Conservation (phyloP, 1,284 basidiomycete species). For the Sporisorium graminicola region DNA sequence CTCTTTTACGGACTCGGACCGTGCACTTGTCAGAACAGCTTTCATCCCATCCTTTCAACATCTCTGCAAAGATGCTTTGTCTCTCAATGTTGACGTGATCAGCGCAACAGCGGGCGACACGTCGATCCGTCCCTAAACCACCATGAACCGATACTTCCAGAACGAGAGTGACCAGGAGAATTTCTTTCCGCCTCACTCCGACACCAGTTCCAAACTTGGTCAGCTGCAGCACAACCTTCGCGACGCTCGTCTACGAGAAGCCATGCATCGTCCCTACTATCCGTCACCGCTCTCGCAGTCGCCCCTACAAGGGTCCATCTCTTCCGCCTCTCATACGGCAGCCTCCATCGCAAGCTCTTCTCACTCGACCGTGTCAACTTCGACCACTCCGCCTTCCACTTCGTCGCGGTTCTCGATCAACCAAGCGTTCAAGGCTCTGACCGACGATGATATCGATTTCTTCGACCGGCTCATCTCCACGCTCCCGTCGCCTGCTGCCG, state of each 20-base stretch:
- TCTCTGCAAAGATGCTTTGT: conserved; percentile 2
- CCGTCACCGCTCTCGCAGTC: conserved; percentile 49
- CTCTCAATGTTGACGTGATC: neutral
- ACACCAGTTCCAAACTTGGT: conserved; percentile 2
- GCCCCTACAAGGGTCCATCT: conserved; percentile 46
- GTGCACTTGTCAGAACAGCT: neutral
- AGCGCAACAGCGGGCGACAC: neutral
- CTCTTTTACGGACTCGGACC: neutral
- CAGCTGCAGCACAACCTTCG: conserved; percentile 27
- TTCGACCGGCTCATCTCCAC: conserved; percentile 58
- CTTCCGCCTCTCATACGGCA: conserved; percentile 40
- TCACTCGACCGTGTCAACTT: conserved; percentile 26
- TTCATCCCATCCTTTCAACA: neutral
- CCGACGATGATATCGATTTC: conserved; percentile 54
- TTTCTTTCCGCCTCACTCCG: neutral
- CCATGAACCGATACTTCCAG: conserved; percentile 8
- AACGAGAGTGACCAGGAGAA: neutral
- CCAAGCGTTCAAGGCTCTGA: conserved; percentile 43
- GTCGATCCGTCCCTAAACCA: neutral
- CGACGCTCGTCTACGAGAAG: conserved; percentile 18
- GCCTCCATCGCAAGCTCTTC: conserved; percentile 42
- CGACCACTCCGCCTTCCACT: conserved; percentile 29
- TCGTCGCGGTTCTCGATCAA: conserved; percentile 47
- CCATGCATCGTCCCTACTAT: conserved; percentile 33
- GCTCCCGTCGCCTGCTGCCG: conserved; percentile 47